Conservation (phyloP, 2,329 filamentous ascomycete species). For the Trichoderma aggressivum region DNA sequence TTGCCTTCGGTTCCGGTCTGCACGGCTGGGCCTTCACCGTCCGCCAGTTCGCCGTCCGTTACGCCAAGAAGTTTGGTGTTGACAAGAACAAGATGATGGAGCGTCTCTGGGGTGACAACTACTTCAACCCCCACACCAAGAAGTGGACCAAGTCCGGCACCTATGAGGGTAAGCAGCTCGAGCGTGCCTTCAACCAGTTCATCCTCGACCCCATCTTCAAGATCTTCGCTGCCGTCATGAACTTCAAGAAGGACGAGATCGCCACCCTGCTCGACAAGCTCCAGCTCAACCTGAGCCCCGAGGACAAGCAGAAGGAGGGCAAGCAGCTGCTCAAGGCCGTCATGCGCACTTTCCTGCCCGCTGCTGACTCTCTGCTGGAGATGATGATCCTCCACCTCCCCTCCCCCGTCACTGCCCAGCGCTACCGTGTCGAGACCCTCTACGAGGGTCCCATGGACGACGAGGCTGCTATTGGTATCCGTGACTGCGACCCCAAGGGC, state of each 20-base stretch:
- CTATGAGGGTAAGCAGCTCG: conserved; percentile 81
- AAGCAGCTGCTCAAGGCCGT: conserved; percentile 97
- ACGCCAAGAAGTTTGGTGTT: conserved; percentile 99
- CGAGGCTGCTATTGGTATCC: conserved; percentile 90
- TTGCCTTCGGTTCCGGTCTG: conserved; percentile 98
- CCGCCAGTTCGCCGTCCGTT: conserved; percentile 92
- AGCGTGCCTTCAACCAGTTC: conserved; percentile 99
- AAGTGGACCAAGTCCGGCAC: conserved; percentile 94
- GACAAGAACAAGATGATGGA: conserved; percentile 99
- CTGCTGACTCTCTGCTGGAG: conserved; percentile 95
- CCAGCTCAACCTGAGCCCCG: conserved; percentile 79
- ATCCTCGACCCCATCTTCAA: conserved; percentile 99
- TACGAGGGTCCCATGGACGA: conserved; percentile 98
- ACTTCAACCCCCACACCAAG: conserved; percentile 99
- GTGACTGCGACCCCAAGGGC: conserved; percentile 95
- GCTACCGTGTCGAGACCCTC: conserved; percentile 95
- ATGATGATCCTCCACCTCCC: conserved; percentile 99
- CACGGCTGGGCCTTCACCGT: conserved; percentile 99
- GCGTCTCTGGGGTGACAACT: conserved; percentile 99
- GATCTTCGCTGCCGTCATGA: conserved; percentile 95
- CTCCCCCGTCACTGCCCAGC: conserved; percentile 92
- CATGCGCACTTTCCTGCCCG: conserved; percentile 98
- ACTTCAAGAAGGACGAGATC: conserved; percentile 97
- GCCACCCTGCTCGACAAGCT: conserved; percentile 84
- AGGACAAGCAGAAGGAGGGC: conserved; percentile 92